phyloP scores from a whole-genome alignment of 75 land plant genomes.

The Ceratopteris richardii region DNA sequence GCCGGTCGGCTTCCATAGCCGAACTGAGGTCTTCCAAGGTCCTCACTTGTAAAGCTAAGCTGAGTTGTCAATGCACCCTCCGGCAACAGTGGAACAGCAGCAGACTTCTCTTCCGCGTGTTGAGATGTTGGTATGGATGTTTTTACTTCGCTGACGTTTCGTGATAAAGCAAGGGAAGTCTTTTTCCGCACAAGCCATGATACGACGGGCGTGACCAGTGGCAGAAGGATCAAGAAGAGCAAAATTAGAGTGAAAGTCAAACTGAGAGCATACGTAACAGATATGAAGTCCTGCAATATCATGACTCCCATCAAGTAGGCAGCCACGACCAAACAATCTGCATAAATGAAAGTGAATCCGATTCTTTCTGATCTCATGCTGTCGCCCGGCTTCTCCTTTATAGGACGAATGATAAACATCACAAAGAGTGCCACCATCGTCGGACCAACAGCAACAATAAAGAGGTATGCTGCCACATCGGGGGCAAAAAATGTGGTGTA shows the following conservation, averaged over 20 bases:
- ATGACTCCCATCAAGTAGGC: constrained; percentile 82
- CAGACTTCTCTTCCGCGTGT: no score
- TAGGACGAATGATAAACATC: constrained; percentile 76
- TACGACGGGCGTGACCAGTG: constrained; percentile 48
- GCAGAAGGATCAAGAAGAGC: constrained; percentile 40
- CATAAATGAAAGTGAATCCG: constrained; percentile 56
- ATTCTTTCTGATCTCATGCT: constrained; percentile 19
- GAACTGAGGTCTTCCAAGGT: background rate
- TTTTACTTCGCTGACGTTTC: no score
- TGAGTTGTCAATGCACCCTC: background rate
- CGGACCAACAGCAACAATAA: constrained; percentile 92
- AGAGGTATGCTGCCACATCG: constrained; percentile 66
- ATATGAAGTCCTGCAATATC: constrained; percentile 57
- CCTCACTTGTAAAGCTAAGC: background rate
- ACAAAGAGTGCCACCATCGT: constrained; percentile 52
- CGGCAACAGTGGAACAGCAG: no score
- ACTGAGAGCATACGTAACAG: constrained; percentile 29
- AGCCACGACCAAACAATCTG: constrained; percentile 56
- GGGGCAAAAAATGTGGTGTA: constrained; percentile 69
- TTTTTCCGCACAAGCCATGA: constrained; percentile 14
- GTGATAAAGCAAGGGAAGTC: no score
- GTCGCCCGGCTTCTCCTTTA: constrained; percentile 52
- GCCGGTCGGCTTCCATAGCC: background rate
- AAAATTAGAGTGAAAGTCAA: constrained; percentile 34
- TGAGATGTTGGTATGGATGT: no score